Evolutionary conservation across 2,329 filamentous ascomycete genomes (phyloP), one percentile per base, ranked within the genome.

Genomic region (Fusarium sp.): DNA sequence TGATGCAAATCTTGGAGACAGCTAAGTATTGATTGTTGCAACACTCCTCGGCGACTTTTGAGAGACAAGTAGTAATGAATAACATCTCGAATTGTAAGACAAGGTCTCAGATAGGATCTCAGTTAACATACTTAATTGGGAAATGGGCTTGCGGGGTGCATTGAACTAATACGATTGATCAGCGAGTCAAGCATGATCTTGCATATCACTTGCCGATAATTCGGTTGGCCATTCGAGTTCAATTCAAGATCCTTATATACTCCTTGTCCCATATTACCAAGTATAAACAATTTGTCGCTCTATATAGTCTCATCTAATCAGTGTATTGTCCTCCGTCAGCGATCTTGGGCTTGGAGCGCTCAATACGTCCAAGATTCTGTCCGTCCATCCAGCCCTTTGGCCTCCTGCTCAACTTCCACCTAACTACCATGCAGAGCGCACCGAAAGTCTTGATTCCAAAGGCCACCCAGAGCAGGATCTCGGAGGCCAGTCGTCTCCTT

Each of bases 321-420:
- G 66, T 72, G 45, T 75, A 75, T 55, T 63, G 60, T 42, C 57
- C 63, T n/a, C 55, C 55, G 44, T 68, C 59, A 25, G 42, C 38
- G 11, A 44, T 40, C 10, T 61, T 52, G 10, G 44, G 51, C 29
- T 68, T 70, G 15, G 59, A 32, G 8, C 64, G 59, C 30, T 71
- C 69, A 2, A 75, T 44, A 9, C 59, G 66, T 20, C 47, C 45
- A n/a, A 75, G 65, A 8, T 46, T 66, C 59, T 76, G 73, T 6
- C 66, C 70, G 1, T 76, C 66, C 45, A 66, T 51, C 75, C 74
- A 75, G 6, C 66, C 73, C 56, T 72, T 74, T 18, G 73, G 74
- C 3, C 59, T 71, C 32, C 75, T 64, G 47, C 75, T 76, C 56
- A 74, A 32, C 50, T 58, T 57, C 73, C 73, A 76, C 29, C 73